Conservation (phyloP, 768 basidiomycete genomes). For the Pleurotus tuber-regium region DNA sequence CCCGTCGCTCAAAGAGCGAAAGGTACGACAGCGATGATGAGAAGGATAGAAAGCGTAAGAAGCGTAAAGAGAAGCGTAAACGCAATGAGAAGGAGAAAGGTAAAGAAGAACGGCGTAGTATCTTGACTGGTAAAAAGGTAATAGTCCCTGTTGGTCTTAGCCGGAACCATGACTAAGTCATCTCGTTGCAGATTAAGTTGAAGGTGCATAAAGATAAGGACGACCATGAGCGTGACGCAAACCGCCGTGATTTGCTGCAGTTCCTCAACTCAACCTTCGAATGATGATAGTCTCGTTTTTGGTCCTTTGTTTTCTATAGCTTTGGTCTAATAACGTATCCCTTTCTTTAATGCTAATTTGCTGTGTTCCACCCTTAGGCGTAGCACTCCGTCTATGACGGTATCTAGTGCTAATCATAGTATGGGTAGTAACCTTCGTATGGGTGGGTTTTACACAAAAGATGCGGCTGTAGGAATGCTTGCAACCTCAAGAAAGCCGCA, state of each 20-base stretch:
- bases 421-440: no score
- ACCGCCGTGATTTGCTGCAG: conserved; percentile 48
- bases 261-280: conserved; percentile 56
- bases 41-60: conserved; percentile 22
- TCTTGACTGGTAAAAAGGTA: conserved; percentile 64
- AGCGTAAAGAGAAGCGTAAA: conserved; percentile 33
- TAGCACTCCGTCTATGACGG: no score
- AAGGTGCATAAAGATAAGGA: conserved; percentile 60
- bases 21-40: conserved; percentile 3
- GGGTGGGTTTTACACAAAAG: no score
- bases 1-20: conserved; percentile 18
- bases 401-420: no score
- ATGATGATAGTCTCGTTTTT: no score
- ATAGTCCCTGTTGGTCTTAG: not conserved
- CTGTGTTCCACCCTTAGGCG: no score
- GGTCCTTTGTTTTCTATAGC: no score
- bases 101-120: conserved; percentile 49
- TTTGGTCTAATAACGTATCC: no score
- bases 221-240: conserved; percentile 56
- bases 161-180: not conserved
- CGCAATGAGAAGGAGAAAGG: conserved; percentile 30
- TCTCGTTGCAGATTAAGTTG: conserved; percentile 53
- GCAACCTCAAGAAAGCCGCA: no score
- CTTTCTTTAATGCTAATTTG: no score
- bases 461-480: no score